phyloP scores from a whole-genome alignment of 257 asterid species.

The Nicotiana attenuata region DNA sequence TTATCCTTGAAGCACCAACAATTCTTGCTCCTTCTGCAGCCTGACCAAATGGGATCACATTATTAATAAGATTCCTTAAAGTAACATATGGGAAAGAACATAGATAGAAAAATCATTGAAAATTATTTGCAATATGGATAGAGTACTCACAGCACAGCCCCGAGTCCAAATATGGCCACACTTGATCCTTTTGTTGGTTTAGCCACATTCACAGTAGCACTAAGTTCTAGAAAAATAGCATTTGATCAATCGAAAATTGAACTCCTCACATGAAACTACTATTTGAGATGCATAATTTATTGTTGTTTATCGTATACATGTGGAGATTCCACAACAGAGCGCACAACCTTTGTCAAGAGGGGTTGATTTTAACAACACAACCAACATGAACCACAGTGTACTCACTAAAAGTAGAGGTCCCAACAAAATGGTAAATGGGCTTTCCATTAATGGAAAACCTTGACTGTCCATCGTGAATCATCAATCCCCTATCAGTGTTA shows the following conservation, averaged over 20 bases:
- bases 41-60: constrained; percentile 17
- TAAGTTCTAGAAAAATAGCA: constrained; percentile 41
- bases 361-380: no score
- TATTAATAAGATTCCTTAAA: background rate
- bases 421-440: no score
- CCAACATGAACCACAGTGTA: no score
- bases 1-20: constrained; percentile 70
- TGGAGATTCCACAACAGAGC: constrained; percentile 72
- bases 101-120: background rate
- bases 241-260: background rate
- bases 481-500: no score
- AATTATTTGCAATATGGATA: no score
- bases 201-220: constrained; percentile 83
- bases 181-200: constrained; percentile 65
- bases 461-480: no score
- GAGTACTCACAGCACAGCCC: constrained; percentile 66
- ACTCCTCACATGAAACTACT: background rate
- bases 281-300: background rate
- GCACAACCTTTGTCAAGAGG: no score
- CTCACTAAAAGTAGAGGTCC: no score
- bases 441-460: no score
- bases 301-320: constrained; percentile 32
- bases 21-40: constrained; percentile 85
- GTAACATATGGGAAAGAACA: background rate
- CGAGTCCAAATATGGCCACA: constrained; percentile 71